A percentile compares a stretch with the other conserved stretches of the same genome.
Conservation (phyloP, 176 grass and related monocot genomes). For the Thinopyrum elongatum region DNA sequence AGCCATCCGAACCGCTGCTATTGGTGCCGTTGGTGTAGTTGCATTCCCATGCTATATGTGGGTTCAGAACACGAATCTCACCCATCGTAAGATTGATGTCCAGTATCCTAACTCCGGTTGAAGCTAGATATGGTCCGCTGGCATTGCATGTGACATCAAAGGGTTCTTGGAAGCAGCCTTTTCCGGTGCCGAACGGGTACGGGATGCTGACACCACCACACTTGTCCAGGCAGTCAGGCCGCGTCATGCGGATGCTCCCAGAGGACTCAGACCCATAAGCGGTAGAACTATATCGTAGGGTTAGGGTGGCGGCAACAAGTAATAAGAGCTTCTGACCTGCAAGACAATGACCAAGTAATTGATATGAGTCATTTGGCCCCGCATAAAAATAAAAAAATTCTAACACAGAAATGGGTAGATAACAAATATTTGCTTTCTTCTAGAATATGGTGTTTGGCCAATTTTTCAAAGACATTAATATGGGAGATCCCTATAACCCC, state of each 20-base stretch:
- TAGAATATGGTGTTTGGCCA: no score
- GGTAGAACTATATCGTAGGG: neutral
- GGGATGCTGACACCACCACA: conserved; percentile 52
- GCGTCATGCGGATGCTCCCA: neutral
- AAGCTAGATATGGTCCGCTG: neutral
- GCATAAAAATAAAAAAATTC: no score
- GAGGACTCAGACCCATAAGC: neutral
- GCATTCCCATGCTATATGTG: neutral
- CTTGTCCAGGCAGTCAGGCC: conserved; percentile 10
- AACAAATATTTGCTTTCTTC: no score
- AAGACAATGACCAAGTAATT: neutral
- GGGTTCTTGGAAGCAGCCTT: conserved; percentile 15
- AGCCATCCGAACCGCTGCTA: neutral
- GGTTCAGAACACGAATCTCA: neutral
- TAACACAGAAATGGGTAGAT: no score
- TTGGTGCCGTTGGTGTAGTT: neutral
- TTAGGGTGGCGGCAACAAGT: neutral
- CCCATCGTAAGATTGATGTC: neutral
- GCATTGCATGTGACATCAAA: conserved; percentile 17
- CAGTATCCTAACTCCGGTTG: neutral
- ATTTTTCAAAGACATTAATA: no score
- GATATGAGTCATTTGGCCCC: no score
- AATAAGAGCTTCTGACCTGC: neutral
- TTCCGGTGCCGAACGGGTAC: conserved; percentile 46
- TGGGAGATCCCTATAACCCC: no score